Evolutionary conservation across 2,329 filamentous ascomycete genomes (phyloP).

Genomic region (Venturia nashicola): DNA sequence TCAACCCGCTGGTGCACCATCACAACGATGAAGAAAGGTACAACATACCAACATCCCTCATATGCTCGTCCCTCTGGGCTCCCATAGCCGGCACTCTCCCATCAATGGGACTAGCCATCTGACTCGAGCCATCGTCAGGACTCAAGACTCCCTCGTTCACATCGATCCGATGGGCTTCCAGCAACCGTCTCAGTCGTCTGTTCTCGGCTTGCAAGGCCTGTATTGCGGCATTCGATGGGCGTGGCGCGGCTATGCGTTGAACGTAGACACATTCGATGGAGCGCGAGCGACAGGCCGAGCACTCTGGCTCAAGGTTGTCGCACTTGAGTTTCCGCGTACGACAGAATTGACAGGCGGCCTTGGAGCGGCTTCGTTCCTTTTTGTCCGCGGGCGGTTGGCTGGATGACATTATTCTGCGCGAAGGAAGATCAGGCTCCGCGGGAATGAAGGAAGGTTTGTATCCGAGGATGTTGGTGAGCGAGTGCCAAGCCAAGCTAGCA

Average conservation of each 20-base stretch:
- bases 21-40: background rate
- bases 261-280: conserved; percentile 7
- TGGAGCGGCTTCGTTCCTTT: background rate
- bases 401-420: background rate
- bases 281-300: conserved; percentile 3
- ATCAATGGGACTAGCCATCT: background rate
- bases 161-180: background rate
- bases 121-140: background rate
- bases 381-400: background rate
- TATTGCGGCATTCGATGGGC: conserved; percentile 8
- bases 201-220: conserved; percentile 8
- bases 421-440: background rate
- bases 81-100: background rate
- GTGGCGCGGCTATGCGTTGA: conserved; percentile 1
- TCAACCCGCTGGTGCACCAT: too few relatives aligned
- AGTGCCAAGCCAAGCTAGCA: too few relatives aligned
- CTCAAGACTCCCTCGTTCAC: background rate
- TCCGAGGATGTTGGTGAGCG: too few relatives aligned
- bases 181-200: background rate
- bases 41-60: background rate
- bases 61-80: background rate
- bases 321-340: conserved; percentile 9
- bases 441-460: background rate
- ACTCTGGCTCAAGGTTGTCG: conserved; percentile 8
- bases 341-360: conserved; percentile 8